Conservation (phyloP, 805 yeast species). For the Suhomyces xylopsoci region DNA sequence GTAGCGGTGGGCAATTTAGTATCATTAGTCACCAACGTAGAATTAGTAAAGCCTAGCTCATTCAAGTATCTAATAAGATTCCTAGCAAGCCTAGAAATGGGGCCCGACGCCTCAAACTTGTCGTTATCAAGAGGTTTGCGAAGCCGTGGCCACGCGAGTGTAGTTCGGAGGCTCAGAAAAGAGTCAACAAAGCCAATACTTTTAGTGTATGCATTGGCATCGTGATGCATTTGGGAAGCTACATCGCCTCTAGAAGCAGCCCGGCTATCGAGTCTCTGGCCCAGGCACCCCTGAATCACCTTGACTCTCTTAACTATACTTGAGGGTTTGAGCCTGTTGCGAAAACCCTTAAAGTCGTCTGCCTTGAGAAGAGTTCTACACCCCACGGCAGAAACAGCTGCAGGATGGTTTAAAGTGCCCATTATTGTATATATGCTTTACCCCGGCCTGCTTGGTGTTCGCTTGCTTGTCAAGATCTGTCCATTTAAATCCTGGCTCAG, state of each 20-base stretch:
- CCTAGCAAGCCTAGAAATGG: conserved; percentile 6
- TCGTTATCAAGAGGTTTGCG: neutral
- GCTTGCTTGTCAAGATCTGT: neutral
- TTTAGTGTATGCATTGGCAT: neutral
- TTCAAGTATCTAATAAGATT: conserved; percentile 8
- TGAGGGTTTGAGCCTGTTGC: neutral
- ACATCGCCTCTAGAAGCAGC: neutral
- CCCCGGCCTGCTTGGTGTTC: neutral
- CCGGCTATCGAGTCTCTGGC: neutral
- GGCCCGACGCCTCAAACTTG: neutral
- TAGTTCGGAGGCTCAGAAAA: neutral
- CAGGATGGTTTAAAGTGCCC: neutral
- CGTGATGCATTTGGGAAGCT: neutral
- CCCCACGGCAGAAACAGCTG: neutral
- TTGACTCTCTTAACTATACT: neutral
- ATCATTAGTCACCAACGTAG: neutral
- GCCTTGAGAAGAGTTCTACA: neutral
- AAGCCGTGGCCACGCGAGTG: conserved; percentile 1
- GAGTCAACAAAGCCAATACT: neutral
- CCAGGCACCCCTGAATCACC: neutral
- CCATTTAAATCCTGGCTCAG: neutral
- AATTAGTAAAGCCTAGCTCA: conserved; percentile 10
- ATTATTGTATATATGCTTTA: neutral
- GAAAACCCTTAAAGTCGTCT: neutral
- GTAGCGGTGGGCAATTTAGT: neutral